These are phyloP conservation scores for Decorospora gaudefroyi DNA, from an alignment of 2,329 filamentous ascomycete species.

Conservation along the genomic window DNA sequence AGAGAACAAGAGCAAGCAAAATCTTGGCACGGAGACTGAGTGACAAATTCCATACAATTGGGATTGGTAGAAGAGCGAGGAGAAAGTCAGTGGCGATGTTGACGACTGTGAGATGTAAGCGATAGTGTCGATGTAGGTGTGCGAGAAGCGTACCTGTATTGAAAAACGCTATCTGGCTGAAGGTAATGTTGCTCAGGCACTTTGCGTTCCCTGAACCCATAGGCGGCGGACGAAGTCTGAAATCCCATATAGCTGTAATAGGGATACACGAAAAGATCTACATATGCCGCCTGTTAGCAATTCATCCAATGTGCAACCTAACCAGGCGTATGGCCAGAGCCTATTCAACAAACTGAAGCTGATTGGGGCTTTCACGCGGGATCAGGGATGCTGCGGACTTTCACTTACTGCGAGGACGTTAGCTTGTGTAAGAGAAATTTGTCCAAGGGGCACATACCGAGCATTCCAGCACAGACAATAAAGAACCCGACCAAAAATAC, in stretches of 20 bases:
- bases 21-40: conserved; percentile 2
- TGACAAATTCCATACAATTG: neutral
- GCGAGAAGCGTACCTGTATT: conserved; percentile 49
- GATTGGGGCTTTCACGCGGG: no score
- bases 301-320: no score
- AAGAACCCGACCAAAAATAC: no score
- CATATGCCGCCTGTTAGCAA: no score
- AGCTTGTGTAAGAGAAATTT: no score
- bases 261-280: conserved; percentile 56
- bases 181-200: conserved; percentile 51
- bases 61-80: neutral
- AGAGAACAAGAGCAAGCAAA: neutral
- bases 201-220: conserved; percentile 42
- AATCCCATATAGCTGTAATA: conserved; percentile 53
- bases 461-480: no score
- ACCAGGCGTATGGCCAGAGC: no score
- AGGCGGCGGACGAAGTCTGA: conserved; percentile 38
- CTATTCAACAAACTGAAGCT: no score
- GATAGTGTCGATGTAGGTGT: neutral
- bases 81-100: conserved; percentile 4
- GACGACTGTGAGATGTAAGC: neutral
- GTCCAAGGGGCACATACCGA: no score
- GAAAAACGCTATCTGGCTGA: conserved; percentile 52
- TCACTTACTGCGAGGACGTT: no score
- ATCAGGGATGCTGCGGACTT: no score